phyloP scores from a whole-genome alignment of 1,139 yeast species.

The Protomyces inouyei region DNA sequence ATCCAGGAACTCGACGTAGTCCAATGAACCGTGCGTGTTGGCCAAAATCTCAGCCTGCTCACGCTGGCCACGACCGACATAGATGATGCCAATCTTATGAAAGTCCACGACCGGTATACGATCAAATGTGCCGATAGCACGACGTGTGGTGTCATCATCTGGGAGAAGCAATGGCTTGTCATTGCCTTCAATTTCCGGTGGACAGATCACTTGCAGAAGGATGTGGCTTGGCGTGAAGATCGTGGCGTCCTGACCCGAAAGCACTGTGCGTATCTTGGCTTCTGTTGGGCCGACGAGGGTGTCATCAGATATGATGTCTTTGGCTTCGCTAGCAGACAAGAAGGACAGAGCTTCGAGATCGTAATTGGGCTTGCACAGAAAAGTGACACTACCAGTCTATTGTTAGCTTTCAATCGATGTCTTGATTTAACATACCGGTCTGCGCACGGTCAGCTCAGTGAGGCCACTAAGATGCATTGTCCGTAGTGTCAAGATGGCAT shows the following conservation, averaged over 20 bases:
- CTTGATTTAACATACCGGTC: constrained; percentile 56
- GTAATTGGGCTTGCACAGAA: constrained; percentile 26
- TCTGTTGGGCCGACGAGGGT: constrained; percentile 21
- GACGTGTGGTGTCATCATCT: constrained; percentile 48
- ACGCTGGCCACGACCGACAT: constrained; percentile 63
- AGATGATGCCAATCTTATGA: constrained; percentile 72
- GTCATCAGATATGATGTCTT: constrained; percentile 12
- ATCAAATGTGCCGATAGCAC: constrained; percentile 66
- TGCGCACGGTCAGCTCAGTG: constrained; percentile 51
- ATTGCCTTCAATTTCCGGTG: constrained; percentile 36
- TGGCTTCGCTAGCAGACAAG: constrained; percentile 15
- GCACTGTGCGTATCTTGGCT: constrained; percentile 11
- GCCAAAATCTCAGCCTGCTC: constrained; percentile 60
- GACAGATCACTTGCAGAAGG: constrained; percentile 44
- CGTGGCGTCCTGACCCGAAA: constrained; percentile 16
- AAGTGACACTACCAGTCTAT: constrained; percentile 27
- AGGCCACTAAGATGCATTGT: constrained; percentile 54
- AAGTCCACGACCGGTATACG: constrained; percentile 73
- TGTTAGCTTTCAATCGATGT: background rate
- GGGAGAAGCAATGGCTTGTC: constrained; percentile 45
- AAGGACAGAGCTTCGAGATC: constrained; percentile 16
- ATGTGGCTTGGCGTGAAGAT: constrained; percentile 46
- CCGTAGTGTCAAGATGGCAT: constrained; percentile 54
- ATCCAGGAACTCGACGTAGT: constrained; percentile 56
- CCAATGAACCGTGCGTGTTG: constrained; percentile 60